These are phyloP conservation scores for Andrographis paniculata DNA, from an alignment of 305 asterid species.

Conservation along the genomic window DNA sequence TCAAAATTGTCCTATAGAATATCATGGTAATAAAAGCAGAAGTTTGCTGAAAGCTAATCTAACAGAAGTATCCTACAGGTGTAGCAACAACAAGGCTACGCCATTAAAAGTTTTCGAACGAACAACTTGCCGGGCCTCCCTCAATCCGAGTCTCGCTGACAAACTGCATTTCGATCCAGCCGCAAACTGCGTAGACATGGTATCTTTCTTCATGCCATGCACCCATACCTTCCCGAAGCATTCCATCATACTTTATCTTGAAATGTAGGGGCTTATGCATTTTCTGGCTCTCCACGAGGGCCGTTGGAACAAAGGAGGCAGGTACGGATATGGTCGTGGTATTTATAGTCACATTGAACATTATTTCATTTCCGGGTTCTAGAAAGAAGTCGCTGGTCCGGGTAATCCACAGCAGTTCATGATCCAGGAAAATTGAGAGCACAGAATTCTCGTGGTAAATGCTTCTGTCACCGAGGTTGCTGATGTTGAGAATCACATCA, in stretches of 20 bases:
- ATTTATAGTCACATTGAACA: constrained; percentile 20
- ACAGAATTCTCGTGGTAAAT: constrained; percentile 24
- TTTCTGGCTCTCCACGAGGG: constrained; percentile 20
- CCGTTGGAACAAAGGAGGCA: constrained; percentile 26
- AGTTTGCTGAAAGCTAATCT: too few species aligned
- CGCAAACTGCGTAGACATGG: constrained; percentile 25
- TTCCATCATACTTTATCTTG: constrained; percentile 28
- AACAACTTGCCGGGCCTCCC: constrained; percentile 25
- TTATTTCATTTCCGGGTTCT: constrained; percentile 9
- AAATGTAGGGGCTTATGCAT: constrained; percentile 14
- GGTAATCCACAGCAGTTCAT: constrained; percentile 23
- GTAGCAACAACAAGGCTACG: too few species aligned
- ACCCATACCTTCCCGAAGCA: constrained; percentile 21
- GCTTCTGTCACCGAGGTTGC: constrained; percentile 18
- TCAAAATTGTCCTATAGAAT: background rate
- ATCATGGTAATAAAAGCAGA: too few species aligned
- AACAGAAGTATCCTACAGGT: too few species aligned
- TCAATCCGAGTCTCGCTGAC: constrained; percentile 12
- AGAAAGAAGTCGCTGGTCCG: constrained; percentile 21
- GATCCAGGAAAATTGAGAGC: constrained; percentile 23
- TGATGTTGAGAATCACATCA: constrained; percentile 14
- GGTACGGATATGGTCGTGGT: constrained; percentile 19
- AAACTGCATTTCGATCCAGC: constrained; percentile 25
- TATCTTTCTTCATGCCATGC: constrained; percentile 25
- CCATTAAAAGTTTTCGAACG: constrained; percentile 19